phyloP scores from a whole-genome alignment of 1,284 basidiomycete species.

The Ganoderma sinense region DNA sequence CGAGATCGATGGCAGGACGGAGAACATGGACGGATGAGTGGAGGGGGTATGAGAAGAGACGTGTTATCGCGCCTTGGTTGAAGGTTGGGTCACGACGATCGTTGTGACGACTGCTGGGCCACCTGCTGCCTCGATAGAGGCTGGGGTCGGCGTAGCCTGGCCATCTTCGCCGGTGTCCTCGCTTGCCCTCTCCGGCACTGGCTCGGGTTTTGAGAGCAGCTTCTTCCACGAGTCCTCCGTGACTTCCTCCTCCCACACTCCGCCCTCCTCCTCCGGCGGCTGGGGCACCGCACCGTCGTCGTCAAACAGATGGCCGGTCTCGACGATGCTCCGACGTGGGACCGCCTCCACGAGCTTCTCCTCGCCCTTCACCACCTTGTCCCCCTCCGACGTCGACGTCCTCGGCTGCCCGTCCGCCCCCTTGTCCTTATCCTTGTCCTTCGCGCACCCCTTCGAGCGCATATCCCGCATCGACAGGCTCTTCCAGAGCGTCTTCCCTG shows the following conservation, averaged over 20 bases:
- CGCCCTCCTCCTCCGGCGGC: conserved; percentile 15
- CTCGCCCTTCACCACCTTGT: background rate
- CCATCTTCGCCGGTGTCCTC: background rate
- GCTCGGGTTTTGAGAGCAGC: conserved; percentile 19
- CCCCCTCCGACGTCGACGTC: background rate
- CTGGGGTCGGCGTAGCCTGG: background rate
- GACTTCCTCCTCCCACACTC: conserved; percentile 33
- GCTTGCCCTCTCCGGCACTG: background rate
- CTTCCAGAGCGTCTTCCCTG: conserved; percentile 36
- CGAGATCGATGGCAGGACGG: background rate
- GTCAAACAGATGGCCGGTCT: conserved; percentile 23
- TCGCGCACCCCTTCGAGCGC: conserved; percentile 17
- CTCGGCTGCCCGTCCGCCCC: background rate
- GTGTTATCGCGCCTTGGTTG: background rate
- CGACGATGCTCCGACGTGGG: background rate
- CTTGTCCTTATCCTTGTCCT: background rate
- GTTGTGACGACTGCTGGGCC: background rate
- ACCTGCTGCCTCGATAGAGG: background rate
- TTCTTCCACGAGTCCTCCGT: conserved; percentile 28
- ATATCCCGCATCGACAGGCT: conserved; percentile 36
- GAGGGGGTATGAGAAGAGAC: background rate
- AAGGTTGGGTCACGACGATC: background rate
- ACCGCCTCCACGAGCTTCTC: background rate
- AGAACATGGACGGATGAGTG: background rate
- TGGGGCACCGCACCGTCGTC: conserved; percentile 1